Conservation (phyloP, 371 early-diverging fungal genomes). For the Fennellomyces sp. region DNA sequence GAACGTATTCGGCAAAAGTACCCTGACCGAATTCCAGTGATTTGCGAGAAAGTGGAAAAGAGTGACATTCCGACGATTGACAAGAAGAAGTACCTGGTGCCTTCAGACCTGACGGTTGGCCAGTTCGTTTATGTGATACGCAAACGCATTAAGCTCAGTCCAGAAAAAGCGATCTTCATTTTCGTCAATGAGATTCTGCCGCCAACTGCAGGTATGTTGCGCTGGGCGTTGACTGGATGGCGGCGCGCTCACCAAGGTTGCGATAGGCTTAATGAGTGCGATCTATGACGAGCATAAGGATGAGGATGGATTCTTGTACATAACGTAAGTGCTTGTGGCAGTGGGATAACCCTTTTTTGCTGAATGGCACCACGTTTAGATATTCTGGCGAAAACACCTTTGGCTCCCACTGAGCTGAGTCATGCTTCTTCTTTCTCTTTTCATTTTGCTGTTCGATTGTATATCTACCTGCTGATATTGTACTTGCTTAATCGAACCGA, state of each 20-base stretch:
- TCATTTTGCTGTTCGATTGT: conserved; percentile 5
- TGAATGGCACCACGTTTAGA: conserved; percentile 18
- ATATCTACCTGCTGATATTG: neutral
- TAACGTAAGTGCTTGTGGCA: conserved; percentile 56
- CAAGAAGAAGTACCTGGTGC: conserved; percentile 98
- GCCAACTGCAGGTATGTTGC: conserved; percentile 69
- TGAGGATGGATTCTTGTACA: conserved; percentile 95
- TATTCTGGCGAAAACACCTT: conserved; percentile 90
- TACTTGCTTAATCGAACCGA: neutral
- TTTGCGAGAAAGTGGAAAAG: conserved; percentile 97
- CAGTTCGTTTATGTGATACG: conserved; percentile 97
- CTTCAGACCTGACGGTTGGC: conserved; percentile 94
- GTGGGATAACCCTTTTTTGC: neutral
- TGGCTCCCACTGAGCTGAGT: conserved; percentile 40
- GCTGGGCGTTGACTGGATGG: too few species aligned
- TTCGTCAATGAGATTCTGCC: conserved; percentile 96
- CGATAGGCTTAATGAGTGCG: conserved; percentile 79
- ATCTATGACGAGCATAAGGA: conserved; percentile 96
- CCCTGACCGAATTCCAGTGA: conserved; percentile 96
- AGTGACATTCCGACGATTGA: conserved; percentile 94
- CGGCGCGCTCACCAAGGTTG: too few species aligned
- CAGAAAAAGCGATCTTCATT: conserved; percentile 97
- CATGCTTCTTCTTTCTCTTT: neutral
- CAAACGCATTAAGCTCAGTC: conserved; percentile 89
- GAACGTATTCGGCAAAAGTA: conserved; percentile 96